Evolutionary conservation across 2,329 filamentous ascomycete species (phyloP), one percentile per base, ranked within the genome.

Genomic region (Fusarium pseudograminearum): DNA sequence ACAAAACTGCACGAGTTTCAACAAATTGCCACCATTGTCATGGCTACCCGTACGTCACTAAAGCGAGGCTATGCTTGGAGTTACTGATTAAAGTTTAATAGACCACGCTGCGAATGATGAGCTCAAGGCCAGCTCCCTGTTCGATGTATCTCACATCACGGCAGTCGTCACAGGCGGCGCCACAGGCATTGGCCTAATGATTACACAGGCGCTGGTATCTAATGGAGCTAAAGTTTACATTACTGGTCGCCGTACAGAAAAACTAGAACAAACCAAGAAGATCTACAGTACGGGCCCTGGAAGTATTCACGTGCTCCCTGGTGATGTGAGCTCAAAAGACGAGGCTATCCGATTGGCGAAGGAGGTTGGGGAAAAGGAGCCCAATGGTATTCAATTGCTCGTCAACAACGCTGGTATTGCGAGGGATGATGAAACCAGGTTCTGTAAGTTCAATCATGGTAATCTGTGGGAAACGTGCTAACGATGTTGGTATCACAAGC

Each of bases 151-250:
- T 3, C 58, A 63, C 4, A 22, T 63, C 31, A 63, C 60, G 0
- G 48, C 60, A 0, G 58, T 63, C 0, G 60, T 63, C 0, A 63
- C 60, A 8, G 60, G 60, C 3, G 58, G 60, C 4, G 60, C 48
- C 4, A 63, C 60, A 0, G 60, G 60, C 0, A 63, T 63, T 8
- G 60, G 60, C 0, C 4, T 63, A 0, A 63, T 63, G 60, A 63
- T 63, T 3, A 48, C 58, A 1, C 48, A 63, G 9, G 48, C 58
- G 1, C 11, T 63, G 0, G 48, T 48, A 2, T 41, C 60, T 18
- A 63, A 63, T 0, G 60, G 57, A 1, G 57, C 60, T 9, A 63
- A 63, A 11, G 57, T 63, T 4, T 63, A 63, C 11, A 63, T 63
- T 15, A 63, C 60, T 2, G 58, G 60, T 1, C 60, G 60, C 4